These are phyloP conservation scores for Helotiales sp. DNA, from an alignment of 2,329 filamentous ascomycete species.

Conservation along the genomic window DNA sequence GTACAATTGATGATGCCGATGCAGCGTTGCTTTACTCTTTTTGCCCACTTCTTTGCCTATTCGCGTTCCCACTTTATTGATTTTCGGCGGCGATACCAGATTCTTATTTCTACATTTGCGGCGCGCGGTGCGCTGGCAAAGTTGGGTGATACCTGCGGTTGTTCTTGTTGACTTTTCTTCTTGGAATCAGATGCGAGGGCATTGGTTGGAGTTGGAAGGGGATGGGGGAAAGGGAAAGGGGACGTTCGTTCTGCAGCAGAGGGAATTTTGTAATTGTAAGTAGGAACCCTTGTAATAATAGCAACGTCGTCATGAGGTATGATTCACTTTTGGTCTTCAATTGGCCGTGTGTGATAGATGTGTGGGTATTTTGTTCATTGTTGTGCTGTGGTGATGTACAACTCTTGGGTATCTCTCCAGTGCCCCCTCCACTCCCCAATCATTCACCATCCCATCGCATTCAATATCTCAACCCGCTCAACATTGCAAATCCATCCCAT, in stretches of 20 bases:
- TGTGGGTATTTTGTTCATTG: neutral
- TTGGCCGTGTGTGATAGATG: neutral
- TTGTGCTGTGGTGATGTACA: no score
- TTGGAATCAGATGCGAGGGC: neutral
- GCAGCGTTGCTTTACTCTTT: slow-evolving; percentile 1
- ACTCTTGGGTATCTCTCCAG: neutral
- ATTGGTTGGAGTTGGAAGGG: neutral
- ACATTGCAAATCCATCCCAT: neutral
- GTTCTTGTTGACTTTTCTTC: neutral
- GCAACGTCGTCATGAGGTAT: slow-evolving; percentile 4
- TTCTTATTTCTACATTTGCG: slow-evolving; percentile 12
- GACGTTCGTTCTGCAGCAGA: neutral
- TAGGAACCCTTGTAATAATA: slow-evolving; percentile 13
- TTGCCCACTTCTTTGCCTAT: slow-evolving; percentile 11
- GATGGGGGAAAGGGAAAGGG: neutral
- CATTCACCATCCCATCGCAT: no score
- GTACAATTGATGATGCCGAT: slow-evolving; percentile 1
- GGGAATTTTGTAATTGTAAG: slow-evolving; percentile 5
- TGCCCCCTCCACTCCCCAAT: no score
- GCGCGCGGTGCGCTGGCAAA: neutral
- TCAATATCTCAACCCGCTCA: no score
- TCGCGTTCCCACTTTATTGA: neutral
- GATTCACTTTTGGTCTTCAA: neutral
- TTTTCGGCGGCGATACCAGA: slow-evolving; percentile 31
- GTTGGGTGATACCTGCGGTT: neutral